Evolutionary conservation across 2,329 filamentous ascomycete species (phyloP).

Genomic region (Chrysoporthe cubensis): DNA sequence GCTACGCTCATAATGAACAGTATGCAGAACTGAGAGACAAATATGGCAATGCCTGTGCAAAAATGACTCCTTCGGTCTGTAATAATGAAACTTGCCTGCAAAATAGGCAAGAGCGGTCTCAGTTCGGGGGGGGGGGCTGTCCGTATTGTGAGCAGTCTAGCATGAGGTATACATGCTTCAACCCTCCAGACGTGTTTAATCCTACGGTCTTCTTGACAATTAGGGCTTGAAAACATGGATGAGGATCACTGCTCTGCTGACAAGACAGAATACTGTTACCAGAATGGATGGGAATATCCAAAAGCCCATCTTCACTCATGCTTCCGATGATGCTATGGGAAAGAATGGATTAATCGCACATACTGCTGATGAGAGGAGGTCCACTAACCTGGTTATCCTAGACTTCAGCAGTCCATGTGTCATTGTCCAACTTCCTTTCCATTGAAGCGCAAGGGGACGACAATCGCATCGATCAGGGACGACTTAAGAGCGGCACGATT

Average conservation of each 20-base stretch:
- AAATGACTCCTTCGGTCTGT: no score
- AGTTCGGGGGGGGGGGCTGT: no score
- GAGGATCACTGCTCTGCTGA: constrained; percentile 21
- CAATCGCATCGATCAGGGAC: constrained; percentile 37
- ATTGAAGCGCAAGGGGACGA: constrained; percentile 39
- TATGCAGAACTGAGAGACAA: no score
- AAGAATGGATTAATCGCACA: constrained; percentile 43
- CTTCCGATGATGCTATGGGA: constrained; percentile 38
- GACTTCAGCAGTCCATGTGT: constrained; percentile 46
- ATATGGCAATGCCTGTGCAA: no score
- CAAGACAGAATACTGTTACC: constrained; percentile 37
- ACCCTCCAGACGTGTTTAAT: no score
- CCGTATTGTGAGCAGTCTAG: no score
- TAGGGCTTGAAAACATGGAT: background rate
- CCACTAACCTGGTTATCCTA: constrained; percentile 43
- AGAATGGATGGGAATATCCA: constrained; percentile 42
- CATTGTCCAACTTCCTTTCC: constrained; percentile 44
- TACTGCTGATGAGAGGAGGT: constrained; percentile 36
- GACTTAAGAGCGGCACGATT: constrained; percentile 14
- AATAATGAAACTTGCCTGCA: no score
- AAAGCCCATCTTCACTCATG: constrained; percentile 48
- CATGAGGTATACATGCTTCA: no score
- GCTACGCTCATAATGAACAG: no score
- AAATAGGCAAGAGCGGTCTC: no score
- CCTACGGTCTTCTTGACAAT: constrained; percentile 16